phyloP scores from a whole-genome alignment of 805 yeast species.

The Candida takata region DNA sequence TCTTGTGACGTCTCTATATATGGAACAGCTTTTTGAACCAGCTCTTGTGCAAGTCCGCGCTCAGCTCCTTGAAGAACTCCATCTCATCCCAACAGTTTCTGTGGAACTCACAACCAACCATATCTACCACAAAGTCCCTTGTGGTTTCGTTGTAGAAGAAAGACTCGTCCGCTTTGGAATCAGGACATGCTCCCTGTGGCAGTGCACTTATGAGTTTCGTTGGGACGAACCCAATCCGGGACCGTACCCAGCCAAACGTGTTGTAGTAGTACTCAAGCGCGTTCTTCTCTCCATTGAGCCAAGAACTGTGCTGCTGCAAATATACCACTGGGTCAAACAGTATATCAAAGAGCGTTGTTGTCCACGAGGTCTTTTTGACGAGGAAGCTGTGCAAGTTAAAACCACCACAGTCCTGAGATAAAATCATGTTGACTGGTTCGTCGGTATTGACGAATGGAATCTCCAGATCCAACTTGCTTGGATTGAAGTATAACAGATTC shows the following conservation, averaged over 20 bases:
- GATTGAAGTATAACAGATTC: constrained; percentile 30
- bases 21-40: constrained; percentile 24
- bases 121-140: constrained; percentile 33
- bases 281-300: constrained; percentile 32
- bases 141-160: constrained; percentile 31
- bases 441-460: constrained; percentile 23
- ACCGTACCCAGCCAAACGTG: constrained; percentile 33
- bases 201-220: constrained; percentile 31
- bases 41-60: constrained; percentile 26
- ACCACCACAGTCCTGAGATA: constrained; percentile 37
- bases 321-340: constrained; percentile 37
- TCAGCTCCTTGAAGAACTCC: constrained; percentile 28
- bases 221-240: constrained; percentile 34
- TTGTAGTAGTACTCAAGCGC: constrained; percentile 32
- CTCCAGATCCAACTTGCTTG: constrained; percentile 27
- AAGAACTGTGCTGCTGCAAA: constrained; percentile 33
- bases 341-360: constrained; percentile 29
- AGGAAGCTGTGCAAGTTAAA: constrained; percentile 35
- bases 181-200: constrained; percentile 32
- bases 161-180: constrained; percentile 22
- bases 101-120: constrained; percentile 32
- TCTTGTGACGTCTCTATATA: neutral
- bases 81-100: constrained; percentile 36
- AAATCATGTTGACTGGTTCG: constrained; percentile 31
- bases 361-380: constrained; percentile 32